Base-by-base conservation (phyloP, 208 protist species). In the Vickermania ingenoplastis region DNA sequence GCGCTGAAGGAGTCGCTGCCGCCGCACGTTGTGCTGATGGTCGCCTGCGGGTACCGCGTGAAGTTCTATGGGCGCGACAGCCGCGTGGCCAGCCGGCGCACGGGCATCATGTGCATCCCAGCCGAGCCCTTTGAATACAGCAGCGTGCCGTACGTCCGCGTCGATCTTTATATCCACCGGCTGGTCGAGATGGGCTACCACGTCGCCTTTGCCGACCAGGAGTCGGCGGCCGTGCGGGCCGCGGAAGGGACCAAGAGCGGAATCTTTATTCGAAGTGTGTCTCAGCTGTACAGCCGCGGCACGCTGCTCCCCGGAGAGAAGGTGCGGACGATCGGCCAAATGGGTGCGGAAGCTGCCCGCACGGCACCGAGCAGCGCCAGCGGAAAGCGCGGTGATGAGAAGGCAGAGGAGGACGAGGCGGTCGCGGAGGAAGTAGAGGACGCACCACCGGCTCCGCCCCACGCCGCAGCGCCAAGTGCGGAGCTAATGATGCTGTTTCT, bases 101-200 rank as follows among this genome's bases (percentile, higher is more conserved):
- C 77, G 48, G 88, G 88, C 58, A 91, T 94, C 58, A 83, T 89
- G 78, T 90, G 85, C 73, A 91, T 92, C 36, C 79, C 69, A 0
- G 74, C 73, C 1, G 66, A 81, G 30, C 84, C 84, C 11, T 94
- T 94, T 58, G 82, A 90, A 69, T 91, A 80, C 65, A 89, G 82
- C 63, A 92, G 84, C 63, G 59, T 91, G 27, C 88, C 88, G 13
- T 89, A 89, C 69, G 74, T 67, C 2, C 81, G 84, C 3, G 80
- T 90, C 3, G 73, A 82, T 41, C 73, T 91, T 28, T 94, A 94
- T 57, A 63, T 94, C 30, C 79, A 81, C 52, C 81, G 88, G 0
- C 83, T 94, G 7, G 83, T 92, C 11, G 79, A 81, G 2, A 94
- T 94, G 88, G 88, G 88, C 41, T 94, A 94, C 63, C 88, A 91